Evolutionary conservation across 116 monocot genomes (phyloP), one percentile per base, ranked within the genome.

Genomic region (Phalaenopsis hybrid): DNA sequence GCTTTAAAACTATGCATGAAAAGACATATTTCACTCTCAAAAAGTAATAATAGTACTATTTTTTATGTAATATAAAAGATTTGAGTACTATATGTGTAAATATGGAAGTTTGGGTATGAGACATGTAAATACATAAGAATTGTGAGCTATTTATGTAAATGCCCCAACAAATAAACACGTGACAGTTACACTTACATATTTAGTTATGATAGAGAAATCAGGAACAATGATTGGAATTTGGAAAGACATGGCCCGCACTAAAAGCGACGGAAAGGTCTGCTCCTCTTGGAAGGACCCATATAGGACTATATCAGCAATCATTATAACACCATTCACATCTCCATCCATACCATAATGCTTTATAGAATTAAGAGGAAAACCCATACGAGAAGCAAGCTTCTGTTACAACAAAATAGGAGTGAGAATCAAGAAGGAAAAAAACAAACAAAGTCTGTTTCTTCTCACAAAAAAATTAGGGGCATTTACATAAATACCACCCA

Each of bases 221-320:
- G 98, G 98, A 81, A 78, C 98, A 81, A 95, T 78, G 44, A 95
- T 84, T 25, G 92, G 95, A 67, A 92, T 79, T 69, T 84, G 90
- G 65, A 93, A 95, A 69, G 92, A 87, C 98, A 98, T 95, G 52
- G 95, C 90, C 65, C 88, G 89, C 57, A 90, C 37, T 81, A 97
- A 81, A 76, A 95, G 50, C 49, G 95, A 82, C 83, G 98, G 95
- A 86, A 98, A 95, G 82, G 72, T 87, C 82, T 90, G 95, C 70
- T 95, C 95, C 69, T 93, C 92, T 84, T 86, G 86, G 78, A 90
- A 92, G 75, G 93, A 93, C 7, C 86, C 87, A 85, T 98, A 90
- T 17, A 98, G 88, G 81, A 92, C 90, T 79, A 93, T 81, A 80
- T 98, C 90, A 51, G 92, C 82, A 81, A 93, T 90, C 20, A 87